Evolutionary conservation across 1,284 basidiomycete species (phyloP).

Genomic region (Megacollybia platyphylla): DNA sequence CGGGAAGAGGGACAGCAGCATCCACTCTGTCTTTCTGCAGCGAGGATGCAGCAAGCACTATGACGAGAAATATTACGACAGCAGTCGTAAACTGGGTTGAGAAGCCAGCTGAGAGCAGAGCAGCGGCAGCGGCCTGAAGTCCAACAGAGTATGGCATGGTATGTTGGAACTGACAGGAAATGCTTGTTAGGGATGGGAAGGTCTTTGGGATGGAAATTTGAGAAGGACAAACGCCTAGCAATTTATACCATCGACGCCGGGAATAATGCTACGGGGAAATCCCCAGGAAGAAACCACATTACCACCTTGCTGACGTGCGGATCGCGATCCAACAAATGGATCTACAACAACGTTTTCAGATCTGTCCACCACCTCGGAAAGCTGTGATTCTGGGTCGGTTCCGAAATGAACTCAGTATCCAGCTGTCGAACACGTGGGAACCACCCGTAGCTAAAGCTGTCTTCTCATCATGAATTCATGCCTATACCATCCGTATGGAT

Average conservation of each 20-base stretch:
- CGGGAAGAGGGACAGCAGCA: constrained; percentile 40
- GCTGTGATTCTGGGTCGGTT: constrained; percentile 14
- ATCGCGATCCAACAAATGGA: constrained; percentile 8
- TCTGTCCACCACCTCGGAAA: constrained; percentile 8
- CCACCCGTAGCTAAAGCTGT: too few species aligned
- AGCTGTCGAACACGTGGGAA: neutral
- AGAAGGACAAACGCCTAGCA: constrained; percentile 1
- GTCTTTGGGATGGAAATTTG: neutral
- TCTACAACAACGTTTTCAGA: constrained; percentile 12
- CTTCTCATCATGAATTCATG: too few species aligned
- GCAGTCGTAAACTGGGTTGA: constrained; percentile 40
- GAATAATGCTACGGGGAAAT: constrained; percentile 2
- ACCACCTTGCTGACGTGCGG: constrained; percentile 5
- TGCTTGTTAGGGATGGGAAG: neutral
- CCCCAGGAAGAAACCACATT: constrained; percentile 9
- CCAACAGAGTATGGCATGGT: constrained; percentile 44
- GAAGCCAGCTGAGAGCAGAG: constrained; percentile 43
- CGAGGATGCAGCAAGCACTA: constrained; percentile 30
- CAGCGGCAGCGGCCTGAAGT: constrained; percentile 41
- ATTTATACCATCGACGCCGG: constrained; percentile 5
- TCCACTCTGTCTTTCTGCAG: constrained; percentile 31
- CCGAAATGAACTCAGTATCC: constrained; percentile 19
- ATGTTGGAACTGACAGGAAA: constrained; percentile 5
- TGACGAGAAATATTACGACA: constrained; percentile 37
- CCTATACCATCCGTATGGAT: too few species aligned